Evolutionary conservation across 768 basidiomycete species (phyloP).

Genomic region (Suillus bovinus): DNA sequence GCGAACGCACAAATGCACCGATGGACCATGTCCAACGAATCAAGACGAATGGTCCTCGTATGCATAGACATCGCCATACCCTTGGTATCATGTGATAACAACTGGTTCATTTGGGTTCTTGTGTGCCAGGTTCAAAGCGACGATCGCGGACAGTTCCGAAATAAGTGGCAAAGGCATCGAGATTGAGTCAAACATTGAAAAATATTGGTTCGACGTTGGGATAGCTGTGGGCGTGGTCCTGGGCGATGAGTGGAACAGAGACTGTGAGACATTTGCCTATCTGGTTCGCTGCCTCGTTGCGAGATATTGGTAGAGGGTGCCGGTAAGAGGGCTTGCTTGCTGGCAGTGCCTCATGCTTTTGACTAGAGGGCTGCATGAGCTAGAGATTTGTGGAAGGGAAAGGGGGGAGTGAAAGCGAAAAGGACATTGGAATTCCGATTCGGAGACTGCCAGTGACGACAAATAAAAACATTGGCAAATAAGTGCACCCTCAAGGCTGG

Average conservation of each 20-base stretch:
- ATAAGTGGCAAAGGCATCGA: background rate
- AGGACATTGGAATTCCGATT: background rate
- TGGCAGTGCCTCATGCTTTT: constrained; percentile 9
- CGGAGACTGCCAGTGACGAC: background rate
- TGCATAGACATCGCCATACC: background rate
- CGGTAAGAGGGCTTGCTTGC: background rate
- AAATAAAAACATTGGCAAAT: background rate
- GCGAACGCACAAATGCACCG: background rate
- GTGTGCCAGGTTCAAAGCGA: background rate
- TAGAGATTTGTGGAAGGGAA: background rate
- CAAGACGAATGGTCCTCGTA: background rate
- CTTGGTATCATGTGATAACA: constrained; percentile 1
- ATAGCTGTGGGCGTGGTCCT: background rate
- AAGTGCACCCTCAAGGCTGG: too few relatives aligned
- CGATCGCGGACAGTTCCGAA: too few relatives aligned
- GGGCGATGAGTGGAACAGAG: background rate
- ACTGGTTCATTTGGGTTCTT: background rate
- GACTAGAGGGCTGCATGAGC: background rate
- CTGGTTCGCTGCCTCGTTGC: constrained; percentile 1
- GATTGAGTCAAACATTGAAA: background rate
- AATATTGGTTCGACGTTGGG: background rate
- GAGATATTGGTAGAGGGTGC: constrained; percentile 1
- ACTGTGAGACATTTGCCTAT: constrained; percentile 7
- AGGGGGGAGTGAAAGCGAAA: background rate
- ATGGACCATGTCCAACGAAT: background rate